These are phyloP conservation scores for Bromus sterilis DNA, from an alignment of 176 grass and related monocot genomes.

Conservation along the genomic window DNA sequence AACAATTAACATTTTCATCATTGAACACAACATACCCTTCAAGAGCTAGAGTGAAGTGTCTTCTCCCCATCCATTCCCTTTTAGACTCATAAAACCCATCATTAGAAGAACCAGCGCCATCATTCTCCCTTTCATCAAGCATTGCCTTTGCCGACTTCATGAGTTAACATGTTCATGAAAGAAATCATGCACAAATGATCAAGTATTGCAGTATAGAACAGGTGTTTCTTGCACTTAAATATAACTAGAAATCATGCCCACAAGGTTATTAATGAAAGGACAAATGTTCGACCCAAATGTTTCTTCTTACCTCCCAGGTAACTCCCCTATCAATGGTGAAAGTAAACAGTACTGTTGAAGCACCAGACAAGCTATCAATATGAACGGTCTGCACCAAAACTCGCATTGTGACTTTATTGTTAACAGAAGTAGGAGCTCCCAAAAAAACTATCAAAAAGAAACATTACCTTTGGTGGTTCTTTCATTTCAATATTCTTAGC, in stretches of 20 bases:
- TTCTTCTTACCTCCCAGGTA: conserved; percentile 78
- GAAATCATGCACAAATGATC: conserved; percentile 4
- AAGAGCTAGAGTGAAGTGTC: conserved; percentile 76
- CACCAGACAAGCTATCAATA: conserved; percentile 82
- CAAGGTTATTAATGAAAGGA: conserved; percentile 5
- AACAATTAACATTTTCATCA: conserved; percentile 10
- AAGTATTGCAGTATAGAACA: not conserved
- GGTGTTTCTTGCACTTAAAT: not conserved
- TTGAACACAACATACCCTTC: conserved; percentile 54
- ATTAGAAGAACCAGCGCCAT: conserved; percentile 41
- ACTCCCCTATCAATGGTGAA: conserved; percentile 85
- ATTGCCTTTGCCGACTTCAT: conserved; percentile 61
- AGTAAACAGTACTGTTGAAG: conserved; percentile 72
- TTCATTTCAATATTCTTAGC: conserved; percentile 85
- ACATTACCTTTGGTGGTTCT: conserved; percentile 65
- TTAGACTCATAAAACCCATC: conserved; percentile 96
- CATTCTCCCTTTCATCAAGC: conserved; percentile 60
- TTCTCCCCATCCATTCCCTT: conserved; percentile 98
- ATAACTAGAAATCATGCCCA: conserved; percentile 7
- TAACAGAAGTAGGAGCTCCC: not conserved
- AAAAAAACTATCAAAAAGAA: conserved; percentile 10
- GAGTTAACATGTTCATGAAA: conserved; percentile 28
- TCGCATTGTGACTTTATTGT: conserved; percentile 22
- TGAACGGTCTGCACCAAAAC: conserved; percentile 76
- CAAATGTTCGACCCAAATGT: not conserved